A percentile compares a stretch with the other conserved stretches of the same genome.
phyloP scores from a whole-genome alignment of 1,284 basidiomycete genomes.

The Pyrrhoderma noxium region DNA sequence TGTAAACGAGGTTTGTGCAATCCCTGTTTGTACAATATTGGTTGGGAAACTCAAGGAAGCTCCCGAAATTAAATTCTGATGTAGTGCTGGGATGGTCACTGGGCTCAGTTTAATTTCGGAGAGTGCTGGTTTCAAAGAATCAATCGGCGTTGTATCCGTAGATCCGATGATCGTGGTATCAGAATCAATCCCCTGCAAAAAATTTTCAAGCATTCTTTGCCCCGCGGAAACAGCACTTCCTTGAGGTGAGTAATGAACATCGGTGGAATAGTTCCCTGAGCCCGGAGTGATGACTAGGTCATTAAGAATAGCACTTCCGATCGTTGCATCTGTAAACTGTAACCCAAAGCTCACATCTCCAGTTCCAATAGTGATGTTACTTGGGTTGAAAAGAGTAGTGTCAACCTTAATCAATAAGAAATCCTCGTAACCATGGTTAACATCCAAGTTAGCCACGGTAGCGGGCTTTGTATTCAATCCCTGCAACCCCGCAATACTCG shows the following conservation, averaged over 20 bases:
- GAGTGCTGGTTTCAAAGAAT: constrained; percentile 58
- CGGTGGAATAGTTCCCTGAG: constrained; percentile 44
- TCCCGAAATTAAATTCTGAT: constrained; percentile 54
- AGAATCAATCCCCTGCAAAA: constrained; percentile 58
- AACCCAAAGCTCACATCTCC: constrained; percentile 62
- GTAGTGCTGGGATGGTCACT: constrained; percentile 61
- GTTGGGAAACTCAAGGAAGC: constrained; percentile 50
- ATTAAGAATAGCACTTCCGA: constrained; percentile 54
- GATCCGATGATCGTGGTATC: constrained; percentile 55
- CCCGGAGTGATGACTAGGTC: constrained; percentile 52
- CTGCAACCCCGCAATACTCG: constrained; percentile 59
- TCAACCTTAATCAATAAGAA: constrained; percentile 68
- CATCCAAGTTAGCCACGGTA: constrained; percentile 55
- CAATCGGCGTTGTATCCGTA: constrained; percentile 52
- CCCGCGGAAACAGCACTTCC: constrained; percentile 51
- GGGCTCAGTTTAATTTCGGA: constrained; percentile 55
- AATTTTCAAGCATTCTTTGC: constrained; percentile 58
- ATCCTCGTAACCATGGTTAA: constrained; percentile 60
- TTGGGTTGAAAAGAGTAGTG: constrained; percentile 54
- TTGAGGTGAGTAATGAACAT: constrained; percentile 60
- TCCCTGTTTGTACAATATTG: constrained; percentile 50
- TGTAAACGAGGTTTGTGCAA: constrained; percentile 48
- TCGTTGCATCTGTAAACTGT: constrained; percentile 47
- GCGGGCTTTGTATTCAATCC: constrained; percentile 58
- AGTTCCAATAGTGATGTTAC: constrained; percentile 63